Percentiles rank a stretch among this genome's conserved stretches.
Conservation (phyloP, 2,329 filamentous ascomycete species). For the Monilinia aucupariae region DNA sequence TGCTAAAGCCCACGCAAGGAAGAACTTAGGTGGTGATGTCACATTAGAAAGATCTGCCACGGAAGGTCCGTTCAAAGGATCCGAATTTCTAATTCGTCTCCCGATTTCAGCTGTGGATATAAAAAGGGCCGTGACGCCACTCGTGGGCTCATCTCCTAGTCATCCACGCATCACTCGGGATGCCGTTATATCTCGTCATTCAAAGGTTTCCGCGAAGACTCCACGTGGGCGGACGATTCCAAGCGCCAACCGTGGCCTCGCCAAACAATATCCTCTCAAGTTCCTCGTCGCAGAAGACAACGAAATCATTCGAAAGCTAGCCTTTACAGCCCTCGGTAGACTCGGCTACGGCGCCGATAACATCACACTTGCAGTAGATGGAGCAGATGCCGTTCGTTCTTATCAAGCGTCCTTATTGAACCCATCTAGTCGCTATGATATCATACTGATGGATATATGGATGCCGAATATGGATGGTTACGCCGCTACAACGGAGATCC, state of each 20-base stretch:
- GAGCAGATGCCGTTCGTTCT: conserved; percentile 59
- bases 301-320: conserved; percentile 62
- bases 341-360: conserved; percentile 53
- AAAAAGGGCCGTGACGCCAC: conserved; percentile 10
- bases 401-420: conserved; percentile 44
- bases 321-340: conserved; percentile 61
- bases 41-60: conserved; percentile 59
- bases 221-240: conserved; percentile 33
- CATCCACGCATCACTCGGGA: conserved; percentile 15
- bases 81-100: conserved; percentile 63
- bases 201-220: background rate
- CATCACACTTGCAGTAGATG: conserved; percentile 62
- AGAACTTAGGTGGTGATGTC: conserved; percentile 59
- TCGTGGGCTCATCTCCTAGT: conserved; percentile 15
- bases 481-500: conserved; percentile 59
- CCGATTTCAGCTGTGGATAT: conserved; percentile 39
- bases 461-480: conserved; percentile 70
- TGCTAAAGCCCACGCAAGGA: conserved; percentile 65
- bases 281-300: conserved; percentile 71
- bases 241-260: conserved; percentile 48
- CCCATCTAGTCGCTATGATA: conserved; percentile 44
- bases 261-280: conserved; percentile 55
- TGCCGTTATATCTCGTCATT: conserved; percentile 15
- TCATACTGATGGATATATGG: conserved; percentile 71
- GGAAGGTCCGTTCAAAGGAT: conserved; percentile 53